phyloP scores from a whole-genome alignment of 805 yeast species.

The Pichia cephalocereana region DNA sequence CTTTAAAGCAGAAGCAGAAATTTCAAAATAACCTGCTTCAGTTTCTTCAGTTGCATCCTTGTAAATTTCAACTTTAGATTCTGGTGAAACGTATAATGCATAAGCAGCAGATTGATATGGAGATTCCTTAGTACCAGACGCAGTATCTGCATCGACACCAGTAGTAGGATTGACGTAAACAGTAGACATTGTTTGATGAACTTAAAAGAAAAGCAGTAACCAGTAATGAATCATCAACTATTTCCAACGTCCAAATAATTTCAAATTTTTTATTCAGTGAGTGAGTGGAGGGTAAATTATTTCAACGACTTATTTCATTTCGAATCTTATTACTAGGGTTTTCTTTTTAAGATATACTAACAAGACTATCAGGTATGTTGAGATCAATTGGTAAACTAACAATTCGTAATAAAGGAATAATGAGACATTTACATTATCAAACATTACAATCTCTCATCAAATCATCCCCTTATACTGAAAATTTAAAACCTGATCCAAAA shows the following conservation, averaged over 20 bases:
- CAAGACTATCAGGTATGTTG: no score
- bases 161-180: conserved; percentile 56
- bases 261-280: no score
- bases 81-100: conserved; percentile 49
- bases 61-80: conserved; percentile 47
- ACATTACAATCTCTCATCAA: conserved; percentile 17
- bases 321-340: no score
- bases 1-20: conserved; percentile 84
- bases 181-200: conserved; percentile 1
- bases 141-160: conserved; percentile 55
- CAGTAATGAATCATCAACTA: no score
- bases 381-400: not conserved
- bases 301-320: no score
- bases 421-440: not conserved
- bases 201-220: not conserved
- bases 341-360: no score
- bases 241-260: not conserved
- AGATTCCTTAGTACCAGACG: conserved; percentile 51
- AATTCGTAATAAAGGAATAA: not conserved
- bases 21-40: conserved; percentile 53
- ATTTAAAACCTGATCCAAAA: conserved; percentile 22
- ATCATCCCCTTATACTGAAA: conserved; percentile 21
- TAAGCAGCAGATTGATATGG: conserved; percentile 83
- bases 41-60: conserved; percentile 45
- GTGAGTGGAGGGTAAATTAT: no score